Percentiles rank a stretch among this genome's conserved stretches.
phyloP scores from a whole-genome alignment of 495 filamentous ascomycete genomes.

The Cercophora scortea region DNA sequence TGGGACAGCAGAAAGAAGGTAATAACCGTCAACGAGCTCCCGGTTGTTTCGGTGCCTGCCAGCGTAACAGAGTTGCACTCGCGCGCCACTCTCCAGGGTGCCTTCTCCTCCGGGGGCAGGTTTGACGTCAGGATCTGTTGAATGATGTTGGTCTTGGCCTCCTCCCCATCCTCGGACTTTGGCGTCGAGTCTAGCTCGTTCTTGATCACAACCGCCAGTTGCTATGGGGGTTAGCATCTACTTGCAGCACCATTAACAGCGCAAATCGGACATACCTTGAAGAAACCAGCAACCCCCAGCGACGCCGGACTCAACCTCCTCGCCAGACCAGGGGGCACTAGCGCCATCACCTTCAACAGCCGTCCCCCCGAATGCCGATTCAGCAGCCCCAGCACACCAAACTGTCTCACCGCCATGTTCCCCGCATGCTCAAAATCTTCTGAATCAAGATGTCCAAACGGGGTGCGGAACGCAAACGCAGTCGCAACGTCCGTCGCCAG shows the following conservation, averaged over 20 bases:
- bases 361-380: slow-evolving; percentile 2
- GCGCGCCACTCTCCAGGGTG: slow-evolving; percentile 9
- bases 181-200: background rate
- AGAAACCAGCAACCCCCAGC: slow-evolving; percentile 4
- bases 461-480: slow-evolving; percentile 23
- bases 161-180: background rate
- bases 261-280: slow-evolving; percentile 1
- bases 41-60: slow-evolving; percentile 32
- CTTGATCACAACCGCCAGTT: background rate
- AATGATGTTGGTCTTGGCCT: slow-evolving; percentile 13
- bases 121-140: slow-evolving; percentile 21
- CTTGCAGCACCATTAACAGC: background rate
- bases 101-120: slow-evolving; percentile 23
- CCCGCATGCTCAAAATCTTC: slow-evolving; percentile 21
- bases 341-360: background rate
- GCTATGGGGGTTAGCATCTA: background rate
- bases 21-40: slow-evolving; percentile 18
- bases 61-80: slow-evolving; percentile 21
- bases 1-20: slow-evolving; percentile 24
- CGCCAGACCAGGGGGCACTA: background rate
- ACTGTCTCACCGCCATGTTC: background rate
- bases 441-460: slow-evolving; percentile 23
- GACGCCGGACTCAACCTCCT: slow-evolving; percentile 2
- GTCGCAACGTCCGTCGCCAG: slow-evolving; percentile 30
- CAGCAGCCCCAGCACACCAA: background rate